Percentiles rank a stretch among this genome's conserved stretches.
These are phyloP conservation scores for Earliella scabrosa DNA, from an alignment of 1,284 basidiomycete species.

Conservation along the genomic window DNA sequence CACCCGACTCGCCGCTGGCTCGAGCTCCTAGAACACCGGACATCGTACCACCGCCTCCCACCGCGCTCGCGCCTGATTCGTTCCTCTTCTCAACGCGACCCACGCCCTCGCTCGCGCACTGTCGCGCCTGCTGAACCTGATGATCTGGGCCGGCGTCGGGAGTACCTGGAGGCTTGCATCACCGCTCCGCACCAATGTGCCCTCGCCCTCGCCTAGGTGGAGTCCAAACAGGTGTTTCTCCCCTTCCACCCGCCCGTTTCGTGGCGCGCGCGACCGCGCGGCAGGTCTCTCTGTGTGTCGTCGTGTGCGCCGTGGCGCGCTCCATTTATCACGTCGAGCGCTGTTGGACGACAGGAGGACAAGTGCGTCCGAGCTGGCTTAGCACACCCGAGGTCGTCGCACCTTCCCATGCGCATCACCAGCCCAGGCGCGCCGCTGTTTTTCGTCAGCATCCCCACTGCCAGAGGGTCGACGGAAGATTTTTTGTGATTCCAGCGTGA, in stretches of 20 bases:
- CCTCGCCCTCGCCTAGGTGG: too few relatives aligned
- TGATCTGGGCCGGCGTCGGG: too few relatives aligned
- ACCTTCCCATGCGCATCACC: not conserved
- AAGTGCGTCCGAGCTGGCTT: not conserved
- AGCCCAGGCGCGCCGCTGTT: not conserved
- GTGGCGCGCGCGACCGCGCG: too few relatives aligned
- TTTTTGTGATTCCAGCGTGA: not conserved
- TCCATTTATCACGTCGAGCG: constrained; percentile 12
- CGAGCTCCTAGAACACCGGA: constrained; percentile 7
- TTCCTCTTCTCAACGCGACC: too few relatives aligned
- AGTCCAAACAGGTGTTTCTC: too few relatives aligned
- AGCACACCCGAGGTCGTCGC: not conserved
- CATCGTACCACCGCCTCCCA: not conserved
- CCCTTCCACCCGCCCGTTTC: too few relatives aligned
- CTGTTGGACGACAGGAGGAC: constrained; percentile 6
- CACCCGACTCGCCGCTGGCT: not conserved
- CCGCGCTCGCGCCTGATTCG: too few relatives aligned
- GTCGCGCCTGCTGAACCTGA: too few relatives aligned
- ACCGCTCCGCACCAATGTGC: not conserved
- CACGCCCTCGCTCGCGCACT: too few relatives aligned
- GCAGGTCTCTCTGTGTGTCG: not conserved
- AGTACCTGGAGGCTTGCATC: too few relatives aligned
- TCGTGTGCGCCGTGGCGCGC: not conserved
- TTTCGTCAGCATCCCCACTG: not conserved
- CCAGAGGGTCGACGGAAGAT: not conserved